These are phyloP conservation scores for Cinnamomum micranthum DNA, from an alignment of 164 flowering plant genomes.

Conservation along the genomic window DNA sequence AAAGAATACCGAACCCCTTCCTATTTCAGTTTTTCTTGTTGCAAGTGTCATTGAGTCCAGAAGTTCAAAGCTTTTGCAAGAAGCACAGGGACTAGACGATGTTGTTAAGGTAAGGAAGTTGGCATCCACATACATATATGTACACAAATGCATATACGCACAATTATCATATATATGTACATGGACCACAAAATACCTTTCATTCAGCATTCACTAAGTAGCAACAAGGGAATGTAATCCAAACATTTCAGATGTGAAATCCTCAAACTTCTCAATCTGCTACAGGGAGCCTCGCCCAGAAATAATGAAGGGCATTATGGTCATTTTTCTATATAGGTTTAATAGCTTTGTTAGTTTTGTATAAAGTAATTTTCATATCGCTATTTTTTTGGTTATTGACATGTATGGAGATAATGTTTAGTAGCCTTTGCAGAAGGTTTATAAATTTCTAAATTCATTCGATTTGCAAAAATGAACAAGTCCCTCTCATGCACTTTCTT, in stretches of 20 bases:
- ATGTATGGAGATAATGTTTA: too few relatives aligned
- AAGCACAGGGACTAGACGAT: conserved; percentile 95
- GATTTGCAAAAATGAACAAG: not conserved
- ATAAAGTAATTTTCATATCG: not conserved
- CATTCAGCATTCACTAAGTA: not conserved
- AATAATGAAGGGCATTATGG: not conserved
- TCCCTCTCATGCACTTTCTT: not conserved
- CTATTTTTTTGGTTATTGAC: not conserved
- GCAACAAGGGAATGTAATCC: not conserved
- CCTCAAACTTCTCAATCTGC: conserved; percentile 1
- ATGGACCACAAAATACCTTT: not conserved
- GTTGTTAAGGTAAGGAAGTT: conserved; percentile 72
- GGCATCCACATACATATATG: not conserved
- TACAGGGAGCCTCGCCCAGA: not conserved
- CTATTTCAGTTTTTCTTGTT: conserved; percentile 92
- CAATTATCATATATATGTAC: not conserved
- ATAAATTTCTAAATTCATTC: not conserved
- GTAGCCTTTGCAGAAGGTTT: not conserved
- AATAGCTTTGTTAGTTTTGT: not conserved
- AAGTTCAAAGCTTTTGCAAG: conserved; percentile 71
- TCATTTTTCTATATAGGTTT: not conserved
- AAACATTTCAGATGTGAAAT: not conserved
- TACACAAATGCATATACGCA: not conserved
- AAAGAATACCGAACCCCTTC: conserved; percentile 47
- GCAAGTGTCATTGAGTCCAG: conserved; percentile 91